Evolutionary conservation across 1,284 basidiomycete genomes (phyloP), one percentile per base, ranked within the genome.

Genomic region (Ustilago vetiveriae): DNA sequence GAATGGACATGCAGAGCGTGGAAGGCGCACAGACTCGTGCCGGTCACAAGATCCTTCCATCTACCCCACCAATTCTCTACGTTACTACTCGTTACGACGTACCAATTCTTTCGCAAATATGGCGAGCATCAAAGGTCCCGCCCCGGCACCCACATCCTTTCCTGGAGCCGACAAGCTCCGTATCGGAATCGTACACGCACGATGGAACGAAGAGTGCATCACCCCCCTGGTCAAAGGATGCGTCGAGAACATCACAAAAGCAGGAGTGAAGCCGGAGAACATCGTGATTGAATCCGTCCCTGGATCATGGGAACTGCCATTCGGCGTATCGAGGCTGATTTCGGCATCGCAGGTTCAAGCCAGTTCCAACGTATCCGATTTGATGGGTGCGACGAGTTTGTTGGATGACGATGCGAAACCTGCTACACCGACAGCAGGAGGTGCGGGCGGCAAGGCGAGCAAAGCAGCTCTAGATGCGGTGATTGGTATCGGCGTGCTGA

Each of bases 401-500:
- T 55, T 77, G n/a, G 76, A 77, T n/a, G 65, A 59, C 44, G 48
- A 48, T n/a, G 35, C 43, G 36, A 55, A 52, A 17, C 56, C 58
- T n/a, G 17, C 60, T 6, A 46, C 67, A 23, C 39, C 62, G 9
- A 22, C 55, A 8, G 23, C 54, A 3, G 14, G 29, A 11, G n/a
- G n/a, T n/a, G n/a, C n/a, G n/a, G 16, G 37, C 3, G 38, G 29
- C 17, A 74, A 59, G 53, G 43, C 47, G 24, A 72, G 43, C 56
- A 60, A 65, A 35, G 63, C 50, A 4, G 57, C 68, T 13, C 40
- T 97, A 74, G 91, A 95, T 83, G 96, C 94, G 11, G 89, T 97
- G 69, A 95, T 98, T 80, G 92, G 94, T 35, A 93, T 98, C 77
- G 95, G 95, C 10, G 92, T 94, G 40, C 89, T 98, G 81, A 97